These are phyloP conservation scores for Apiospora phragmitis DNA, from an alignment of 2,329 filamentous ascomycete species.

Conservation along the genomic window DNA sequence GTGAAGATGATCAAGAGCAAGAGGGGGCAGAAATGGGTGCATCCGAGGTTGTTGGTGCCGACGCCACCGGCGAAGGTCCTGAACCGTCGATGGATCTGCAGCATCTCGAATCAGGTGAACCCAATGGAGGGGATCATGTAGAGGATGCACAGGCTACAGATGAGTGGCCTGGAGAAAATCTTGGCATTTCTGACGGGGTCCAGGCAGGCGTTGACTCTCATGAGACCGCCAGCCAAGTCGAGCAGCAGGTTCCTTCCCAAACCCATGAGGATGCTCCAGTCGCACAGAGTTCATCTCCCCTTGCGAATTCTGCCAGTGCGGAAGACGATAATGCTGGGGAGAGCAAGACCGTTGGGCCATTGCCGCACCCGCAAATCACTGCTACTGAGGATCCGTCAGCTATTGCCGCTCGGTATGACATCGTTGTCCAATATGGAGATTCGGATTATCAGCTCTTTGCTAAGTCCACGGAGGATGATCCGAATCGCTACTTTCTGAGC, in stretches of 20 bases:
- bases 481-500: constrained; percentile 33
- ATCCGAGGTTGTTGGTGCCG: background rate
- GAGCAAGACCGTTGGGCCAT: background rate
- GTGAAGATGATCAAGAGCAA: background rate
- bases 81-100: background rate
- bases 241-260: background rate
- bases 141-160: background rate
- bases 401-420: constrained; percentile 27
- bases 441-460: constrained; percentile 35
- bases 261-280: background rate
- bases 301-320: background rate
- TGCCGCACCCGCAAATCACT: constrained; percentile 2
- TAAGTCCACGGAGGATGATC: constrained; percentile 32
- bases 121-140: background rate
- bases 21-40: background rate
- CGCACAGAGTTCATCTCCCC: background rate
- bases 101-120: background rate
- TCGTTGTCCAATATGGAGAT: constrained; percentile 32
- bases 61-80: background rate
- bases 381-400: constrained; percentile 15
- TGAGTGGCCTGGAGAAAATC: background rate
- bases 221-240: background rate
- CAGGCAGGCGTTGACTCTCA: background rate
- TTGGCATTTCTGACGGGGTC: background rate
- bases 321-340: background rate